phyloP scores from a whole-genome alignment of 768 basidiomycete genomes.

The Macrocybe gigantea region DNA sequence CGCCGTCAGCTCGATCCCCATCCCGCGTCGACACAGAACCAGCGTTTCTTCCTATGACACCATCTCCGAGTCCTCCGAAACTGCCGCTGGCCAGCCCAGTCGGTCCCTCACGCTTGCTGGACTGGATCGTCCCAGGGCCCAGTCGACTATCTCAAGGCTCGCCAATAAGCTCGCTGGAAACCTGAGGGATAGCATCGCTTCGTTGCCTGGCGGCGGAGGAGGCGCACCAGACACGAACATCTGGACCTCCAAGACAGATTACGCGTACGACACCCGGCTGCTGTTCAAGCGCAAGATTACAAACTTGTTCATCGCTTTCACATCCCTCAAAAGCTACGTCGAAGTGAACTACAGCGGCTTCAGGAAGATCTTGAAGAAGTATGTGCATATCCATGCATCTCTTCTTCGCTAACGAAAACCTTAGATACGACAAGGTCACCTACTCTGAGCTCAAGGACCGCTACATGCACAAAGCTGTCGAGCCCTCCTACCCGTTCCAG shows the following conservation, averaged over 20 bases:
- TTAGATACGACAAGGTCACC: constrained; percentile 91
- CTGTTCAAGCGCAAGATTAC: constrained; percentile 89
- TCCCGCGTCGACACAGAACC: too few relatives aligned
- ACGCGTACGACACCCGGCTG: constrained; percentile 77
- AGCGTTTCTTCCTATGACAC: too few relatives aligned
- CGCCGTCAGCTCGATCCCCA: too few relatives aligned
- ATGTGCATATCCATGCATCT: constrained; percentile 13
- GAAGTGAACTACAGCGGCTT: constrained; percentile 93
- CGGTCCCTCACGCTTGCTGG: too few relatives aligned
- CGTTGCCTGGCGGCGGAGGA: constrained; percentile 13
- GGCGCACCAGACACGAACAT: constrained; percentile 37
- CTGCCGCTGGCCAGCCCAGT: too few relatives aligned
- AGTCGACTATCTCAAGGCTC: constrained; percentile 25
- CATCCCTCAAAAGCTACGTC: constrained; percentile 77
- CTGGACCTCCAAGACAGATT: constrained; percentile 77
- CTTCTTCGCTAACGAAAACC: background rate
- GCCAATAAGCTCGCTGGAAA: constrained; percentile 41
- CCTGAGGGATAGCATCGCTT: constrained; percentile 47
- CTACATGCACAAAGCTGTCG: constrained; percentile 70
- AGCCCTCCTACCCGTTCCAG: constrained; percentile 64
- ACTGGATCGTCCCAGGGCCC: too few relatives aligned
- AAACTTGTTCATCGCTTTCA: constrained; percentile 69
- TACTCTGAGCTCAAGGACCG: constrained; percentile 59
- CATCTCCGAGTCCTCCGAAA: too few relatives aligned
- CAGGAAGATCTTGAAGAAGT: constrained; percentile 95